Evolutionary conservation across 345 rosid species (phyloP), one percentile per base, ranked within the genome.

Genomic region (Gossypium arboreum): DNA sequence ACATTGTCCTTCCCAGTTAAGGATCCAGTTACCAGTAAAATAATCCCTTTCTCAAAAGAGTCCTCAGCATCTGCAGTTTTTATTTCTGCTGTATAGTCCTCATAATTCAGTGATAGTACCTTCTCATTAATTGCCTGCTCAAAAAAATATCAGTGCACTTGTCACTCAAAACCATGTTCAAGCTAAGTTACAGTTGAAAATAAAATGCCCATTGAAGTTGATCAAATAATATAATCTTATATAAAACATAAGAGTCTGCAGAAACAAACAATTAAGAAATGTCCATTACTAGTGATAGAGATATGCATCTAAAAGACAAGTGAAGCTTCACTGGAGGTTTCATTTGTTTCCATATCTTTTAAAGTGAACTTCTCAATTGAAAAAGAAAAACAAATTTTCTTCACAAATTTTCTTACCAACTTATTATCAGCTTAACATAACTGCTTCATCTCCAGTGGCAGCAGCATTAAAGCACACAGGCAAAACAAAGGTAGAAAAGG

Each of bases 1-100:
- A 86, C 80, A 45, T 80, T 74, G 73, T 91, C 93, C 78, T 83
- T 87, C 79, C 89, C 91, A 58, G 87, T 89, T 67, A 89, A 81
- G 82, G 81, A 86, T 51, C 96, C 93, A 39, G 92, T 91, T 7
- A 91, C 92, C 27, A 87, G 73, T 69, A 91, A 90, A 75, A 89
- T 87, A 74, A 91, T 89, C 70, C 96, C 96, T 70, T 85, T 80
- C 78, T 60, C 84, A 73, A 62, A 76, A 43, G 93, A 91, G 12
- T 81, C 84, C 77, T 87, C 92, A 4, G 96, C 89, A 79, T 91
- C 96, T 12, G 87, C 92, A 50, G 89, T 86, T 85, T 85, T 75
- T 73, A 89, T 89, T 79, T 91, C 91, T 27, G 86, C 89, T 6
- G 84, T 84, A 71, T 83, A 83, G 71, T 85, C 85, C 60, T 79